Evolutionary conservation across 106 monocot genomes (phyloP).

Genomic region (Dendrobium chrysotoxum): DNA sequence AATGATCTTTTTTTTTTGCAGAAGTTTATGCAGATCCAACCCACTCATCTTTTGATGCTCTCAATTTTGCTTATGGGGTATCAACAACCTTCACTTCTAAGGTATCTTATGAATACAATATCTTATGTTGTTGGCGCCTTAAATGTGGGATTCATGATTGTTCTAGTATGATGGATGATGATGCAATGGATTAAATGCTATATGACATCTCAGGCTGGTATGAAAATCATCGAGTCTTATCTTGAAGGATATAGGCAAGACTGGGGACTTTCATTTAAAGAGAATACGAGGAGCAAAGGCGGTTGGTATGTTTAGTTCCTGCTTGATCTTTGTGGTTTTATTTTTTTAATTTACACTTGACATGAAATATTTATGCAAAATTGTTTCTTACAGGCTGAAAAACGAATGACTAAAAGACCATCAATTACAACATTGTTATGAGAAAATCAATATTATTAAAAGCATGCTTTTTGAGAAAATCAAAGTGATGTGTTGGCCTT

Average conservation of each 20-base stretch:
- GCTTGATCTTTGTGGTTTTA: background rate
- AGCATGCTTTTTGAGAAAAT: too few relatives aligned
- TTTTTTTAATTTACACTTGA: background rate
- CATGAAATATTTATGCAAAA: background rate
- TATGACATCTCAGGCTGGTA: slow-evolving; percentile 53
- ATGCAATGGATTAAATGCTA: background rate
- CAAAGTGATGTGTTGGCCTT: too few relatives aligned
- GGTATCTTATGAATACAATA: slow-evolving; percentile 9
- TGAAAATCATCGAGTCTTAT: slow-evolving; percentile 79
- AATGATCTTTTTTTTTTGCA: slow-evolving; percentile 22
- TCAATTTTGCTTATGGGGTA: slow-evolving; percentile 75
- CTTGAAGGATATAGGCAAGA: slow-evolving; percentile 96
- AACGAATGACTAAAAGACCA: background rate
- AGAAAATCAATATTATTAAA: too few relatives aligned
- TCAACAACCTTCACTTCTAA: slow-evolving; percentile 68
- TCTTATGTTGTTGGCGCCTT: slow-evolving; percentile 4
- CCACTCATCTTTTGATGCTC: slow-evolving; percentile 79
- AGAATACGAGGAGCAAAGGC: slow-evolving; percentile 62
- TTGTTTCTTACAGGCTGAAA: background rate
- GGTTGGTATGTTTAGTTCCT: slow-evolving; percentile 56
- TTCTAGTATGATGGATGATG: background rate
- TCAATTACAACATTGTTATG: too few relatives aligned
- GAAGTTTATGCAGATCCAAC: slow-evolving; percentile 93
- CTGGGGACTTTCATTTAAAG: slow-evolving; percentile 85
- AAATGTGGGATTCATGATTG: background rate